Base-by-base conservation (phyloP, 2,329 filamentous ascomycete species). In the Colletotrichum agaves region DNA sequence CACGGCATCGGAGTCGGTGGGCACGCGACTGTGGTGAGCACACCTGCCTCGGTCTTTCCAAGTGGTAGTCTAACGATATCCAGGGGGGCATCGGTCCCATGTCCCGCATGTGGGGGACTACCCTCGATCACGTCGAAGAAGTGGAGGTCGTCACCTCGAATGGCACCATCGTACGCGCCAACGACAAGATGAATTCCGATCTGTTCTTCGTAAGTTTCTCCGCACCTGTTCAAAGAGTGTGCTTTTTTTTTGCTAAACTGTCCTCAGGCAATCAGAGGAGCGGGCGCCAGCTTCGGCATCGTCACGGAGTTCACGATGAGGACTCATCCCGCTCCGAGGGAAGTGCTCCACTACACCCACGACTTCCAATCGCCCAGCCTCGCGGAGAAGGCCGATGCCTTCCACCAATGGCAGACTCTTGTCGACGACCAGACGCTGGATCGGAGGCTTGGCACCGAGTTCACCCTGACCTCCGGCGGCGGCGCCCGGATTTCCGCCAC, bases 81-180 rank as follows among this genome's bases (percentile, higher is more conserved):
- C 66, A 87, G 82, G 87, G 87, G 47, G 87, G 87, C 1, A 79
- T 87, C 2, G 87, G 87, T 0, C 83, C 85, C 10, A 81, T 83
- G 70, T 88, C 86, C 7, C 80, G 87, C 15, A 86, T 87, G 82
- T 89, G 86, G 85, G 87, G 87, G 56, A 80, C 80, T 2, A 79
- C 82, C 7, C 78, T 88, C 2, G 87, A 89, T 71, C 84, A 87
- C 37, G 76, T 89, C 21, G 61, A 86, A 33, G 83, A 83, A 70
- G 41, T 70, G 21, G 71, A 77, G 39, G 74, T 76, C n/a, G 76
- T 78, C 19, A 71, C 75, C 27, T 72, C 74, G 17, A 70, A 77
- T 31, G 74, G 75, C 10, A 70, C 61, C 2, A 59, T 77, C 27
- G 63, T 70, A 8, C 69, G 62, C 2, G 71, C 69, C 2, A 72